Conservation (phyloP, 352 stramenopile species). For the Aphanomyces astaci region DNA sequence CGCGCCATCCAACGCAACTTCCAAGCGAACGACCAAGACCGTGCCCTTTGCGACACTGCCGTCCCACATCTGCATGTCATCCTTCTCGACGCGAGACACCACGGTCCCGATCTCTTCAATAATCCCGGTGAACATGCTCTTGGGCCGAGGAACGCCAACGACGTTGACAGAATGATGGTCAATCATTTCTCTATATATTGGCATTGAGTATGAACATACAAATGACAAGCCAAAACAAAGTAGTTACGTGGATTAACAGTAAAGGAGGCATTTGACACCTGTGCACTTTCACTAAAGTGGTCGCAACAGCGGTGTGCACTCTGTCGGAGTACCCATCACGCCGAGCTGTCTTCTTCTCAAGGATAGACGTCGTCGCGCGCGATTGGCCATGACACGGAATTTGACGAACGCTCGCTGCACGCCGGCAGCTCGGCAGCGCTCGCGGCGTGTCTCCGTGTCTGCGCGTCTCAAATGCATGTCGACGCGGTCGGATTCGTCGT, state of each 20-base stretch:
- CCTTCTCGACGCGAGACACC: slow-evolving; percentile 82
- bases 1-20: slow-evolving; percentile 73
- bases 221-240: too few species aligned
- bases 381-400: not conserved
- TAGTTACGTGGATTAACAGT: too few species aligned
- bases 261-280: too few species aligned
- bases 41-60: slow-evolving; percentile 83
- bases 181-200: not conserved
- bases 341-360: not conserved
- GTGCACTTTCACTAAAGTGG: too few species aligned
- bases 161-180: not conserved
- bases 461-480: not conserved
- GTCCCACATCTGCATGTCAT: slow-evolving; percentile 94
- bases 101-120: slow-evolving; percentile 97
- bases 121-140: slow-evolving; percentile 96
- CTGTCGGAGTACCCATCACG: not conserved
- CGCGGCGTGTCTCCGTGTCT: not conserved
- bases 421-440: not conserved
- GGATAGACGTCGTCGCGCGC: not conserved
- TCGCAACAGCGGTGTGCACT: too few species aligned
- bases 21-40: slow-evolving; percentile 79
- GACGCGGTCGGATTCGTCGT: slow-evolving; percentile 33
- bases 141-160: not conserved
- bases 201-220: not conserved
- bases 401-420: not conserved